Base-by-base conservation (phyloP, 371 early-diverging fungal species). In the Mucor mucedo region DNA sequence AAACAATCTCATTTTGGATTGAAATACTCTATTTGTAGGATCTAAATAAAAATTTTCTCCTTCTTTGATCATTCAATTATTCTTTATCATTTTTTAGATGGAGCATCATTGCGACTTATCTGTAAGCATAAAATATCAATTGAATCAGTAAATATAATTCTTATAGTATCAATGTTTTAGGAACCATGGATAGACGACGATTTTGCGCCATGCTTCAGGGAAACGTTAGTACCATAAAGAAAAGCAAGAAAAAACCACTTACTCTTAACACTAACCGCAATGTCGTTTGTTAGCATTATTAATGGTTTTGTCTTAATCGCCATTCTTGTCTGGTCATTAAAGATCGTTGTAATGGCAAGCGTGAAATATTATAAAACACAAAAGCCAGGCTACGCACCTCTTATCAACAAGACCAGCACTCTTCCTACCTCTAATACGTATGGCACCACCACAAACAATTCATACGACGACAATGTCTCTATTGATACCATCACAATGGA, bases 161-260 rank as follows among this genome's bases (percentile, higher is more conserved):
- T 42, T 10, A 42, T 4, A 42, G 0, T 11, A 6, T 42, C 11
- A 4, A 4, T n/a, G 8, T n/a, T 9, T 42, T 56, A 66, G 66
- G 50, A 56, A 47, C 49, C 58, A 14, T 67, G 67, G 67, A 40
- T 57, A 52, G 55, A 48, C 27, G 52, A 58, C 41, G 58, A 62
- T 55, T 68, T 68, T 54, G 35, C 55, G 47, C 68, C 68, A 21
- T 68, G 68, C 39, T 63, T 59, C 49, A 58, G 68, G 52, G 68
- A 63, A 58, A 54, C 33, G 68, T 68, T 59, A 48, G 41, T 39
- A 35, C 3, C 4, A 48, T 48, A 3, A 2, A 33, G 28, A 38
- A 56, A 27, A 27, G 16, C 5, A 48, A 14, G 35, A 27, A 30
- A 39, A 50, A 50, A 7, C 0, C 47, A 6, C 14, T 13, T 13